Evolutionary conservation across 371 early-diverging fungal genomes (phyloP).

Genomic region (Mortierella polycephala): DNA sequence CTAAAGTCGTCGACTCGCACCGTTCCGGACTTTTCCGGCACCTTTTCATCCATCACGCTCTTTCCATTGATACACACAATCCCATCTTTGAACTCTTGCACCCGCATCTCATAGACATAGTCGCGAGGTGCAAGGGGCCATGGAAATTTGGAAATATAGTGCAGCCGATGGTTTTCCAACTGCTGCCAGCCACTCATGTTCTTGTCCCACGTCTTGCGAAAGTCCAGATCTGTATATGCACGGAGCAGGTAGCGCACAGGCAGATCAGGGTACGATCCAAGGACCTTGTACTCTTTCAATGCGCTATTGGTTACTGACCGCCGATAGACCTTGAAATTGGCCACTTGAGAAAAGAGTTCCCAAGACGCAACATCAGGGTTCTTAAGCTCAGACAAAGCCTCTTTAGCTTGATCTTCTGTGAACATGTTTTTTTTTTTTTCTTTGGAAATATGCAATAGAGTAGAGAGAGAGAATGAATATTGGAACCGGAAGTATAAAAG

Average conservation of each 20-base stretch:
- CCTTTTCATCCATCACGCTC: slow-evolving; percentile 46
- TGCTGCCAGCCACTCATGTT: slow-evolving; percentile 56
- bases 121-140: slow-evolving; percentile 64
- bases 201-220: slow-evolving; percentile 61
- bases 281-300: slow-evolving; percentile 47
- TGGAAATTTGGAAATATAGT: slow-evolving; percentile 54
- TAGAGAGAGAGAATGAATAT: not conserved
- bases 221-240: slow-evolving; percentile 55
- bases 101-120: slow-evolving; percentile 58
- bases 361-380: slow-evolving; percentile 24
- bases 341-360: slow-evolving; percentile 37
- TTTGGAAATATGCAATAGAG: not conserved
- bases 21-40: slow-evolving; percentile 55
- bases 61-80: slow-evolving; percentile 60
- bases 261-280: slow-evolving; percentile 39
- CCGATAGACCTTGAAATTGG: slow-evolving; percentile 39
- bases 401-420: slow-evolving; percentile 48
- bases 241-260: slow-evolving; percentile 31
- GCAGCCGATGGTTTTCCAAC: slow-evolving; percentile 36
- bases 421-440: slow-evolving; percentile 18
- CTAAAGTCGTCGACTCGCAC: slow-evolving; percentile 61
- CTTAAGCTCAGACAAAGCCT: slow-evolving; percentile 30
- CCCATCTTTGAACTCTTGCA: slow-evolving; percentile 41
- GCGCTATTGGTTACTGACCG: slow-evolving; percentile 28
- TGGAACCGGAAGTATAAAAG: not conserved